Conservation (phyloP, 176 grass and related monocot species). For the Secale cereale region DNA sequence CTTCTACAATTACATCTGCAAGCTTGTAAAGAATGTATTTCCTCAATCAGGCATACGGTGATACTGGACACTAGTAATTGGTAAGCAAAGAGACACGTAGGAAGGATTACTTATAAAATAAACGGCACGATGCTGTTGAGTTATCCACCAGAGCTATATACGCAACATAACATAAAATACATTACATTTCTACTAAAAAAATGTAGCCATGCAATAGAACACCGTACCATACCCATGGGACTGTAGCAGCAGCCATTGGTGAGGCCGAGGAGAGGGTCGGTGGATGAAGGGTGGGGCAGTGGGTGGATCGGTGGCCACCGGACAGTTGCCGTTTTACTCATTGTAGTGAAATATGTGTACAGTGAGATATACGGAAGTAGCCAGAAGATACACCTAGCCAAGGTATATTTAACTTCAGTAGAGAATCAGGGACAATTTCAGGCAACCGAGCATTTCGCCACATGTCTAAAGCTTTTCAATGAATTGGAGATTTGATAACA, state of each 20-base stretch:
- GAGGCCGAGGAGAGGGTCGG: too few relatives aligned
- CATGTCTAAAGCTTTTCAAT: neutral
- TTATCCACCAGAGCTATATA: neutral
- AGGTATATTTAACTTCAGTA: neutral
- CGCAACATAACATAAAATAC: too few relatives aligned
- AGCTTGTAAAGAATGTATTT: conserved; percentile 1
- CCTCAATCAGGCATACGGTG: neutral
- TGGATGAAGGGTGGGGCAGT: too few relatives aligned
- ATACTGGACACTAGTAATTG: neutral
- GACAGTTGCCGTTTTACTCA: too few relatives aligned
- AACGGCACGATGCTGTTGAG: neutral
- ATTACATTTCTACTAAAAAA: too few relatives aligned
- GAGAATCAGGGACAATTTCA: neutral
- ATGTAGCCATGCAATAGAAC: too few relatives aligned
- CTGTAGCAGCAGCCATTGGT: neutral
- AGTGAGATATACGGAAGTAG: neutral
- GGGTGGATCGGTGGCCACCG: too few relatives aligned
- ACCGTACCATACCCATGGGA: neutral
- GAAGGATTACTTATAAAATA: neutral
- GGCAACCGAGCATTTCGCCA: neutral
- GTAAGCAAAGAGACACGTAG: neutral
- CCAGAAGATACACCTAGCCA: neutral
- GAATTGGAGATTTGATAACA: neutral
- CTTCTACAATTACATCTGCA: neutral
- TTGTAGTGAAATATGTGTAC: too few relatives aligned